Conservation (phyloP, 2,329 filamentous ascomycete genomes). For the Emmonsia crescens region DNA sequence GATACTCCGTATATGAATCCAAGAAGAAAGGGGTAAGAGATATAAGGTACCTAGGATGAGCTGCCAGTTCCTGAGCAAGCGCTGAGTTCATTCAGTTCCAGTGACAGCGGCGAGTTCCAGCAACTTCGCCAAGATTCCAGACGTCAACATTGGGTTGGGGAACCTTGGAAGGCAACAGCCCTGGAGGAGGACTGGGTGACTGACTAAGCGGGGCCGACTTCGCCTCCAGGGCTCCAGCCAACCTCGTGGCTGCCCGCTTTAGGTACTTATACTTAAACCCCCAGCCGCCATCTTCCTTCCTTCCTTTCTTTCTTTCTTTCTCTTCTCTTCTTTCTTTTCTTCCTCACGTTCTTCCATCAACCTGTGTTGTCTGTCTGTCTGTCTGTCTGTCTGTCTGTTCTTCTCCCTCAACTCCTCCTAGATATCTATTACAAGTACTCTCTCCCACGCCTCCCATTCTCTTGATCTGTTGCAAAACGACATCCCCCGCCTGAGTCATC, state of each 20-base stretch:
- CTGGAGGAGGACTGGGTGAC: too few species aligned
- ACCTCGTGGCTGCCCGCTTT: neutral
- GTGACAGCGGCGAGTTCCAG: slow-evolving; percentile 4
- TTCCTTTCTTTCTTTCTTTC: slow-evolving; percentile 21
- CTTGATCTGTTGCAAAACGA: neutral
- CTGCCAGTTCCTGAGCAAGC: too few species aligned
- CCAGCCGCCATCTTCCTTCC: neutral
- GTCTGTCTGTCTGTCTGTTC: neutral
- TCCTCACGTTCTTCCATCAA: slow-evolving; percentile 10
- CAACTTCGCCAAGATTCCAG: slow-evolving; percentile 10
- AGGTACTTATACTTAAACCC: neutral
- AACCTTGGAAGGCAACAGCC: neutral
- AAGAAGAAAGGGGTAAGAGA: too few species aligned
- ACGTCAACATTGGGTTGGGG: too few species aligned
- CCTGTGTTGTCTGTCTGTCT: slow-evolving; percentile 10
- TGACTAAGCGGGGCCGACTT: neutral
- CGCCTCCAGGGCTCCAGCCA: neutral
- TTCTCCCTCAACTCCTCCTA: neutral
- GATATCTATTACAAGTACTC: too few species aligned
- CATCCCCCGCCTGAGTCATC: neutral
- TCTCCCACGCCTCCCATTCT: neutral
- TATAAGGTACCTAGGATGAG: too few species aligned
- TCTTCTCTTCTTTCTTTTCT: slow-evolving; percentile 10
- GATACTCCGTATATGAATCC: too few species aligned
- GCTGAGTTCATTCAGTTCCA: too few species aligned